A percentile compares a stretch with the other conserved stretches of the same genome.
phyloP scores from a whole-genome alignment of 2,329 filamentous ascomycete species.

The Aspergillus spinulosporus region DNA sequence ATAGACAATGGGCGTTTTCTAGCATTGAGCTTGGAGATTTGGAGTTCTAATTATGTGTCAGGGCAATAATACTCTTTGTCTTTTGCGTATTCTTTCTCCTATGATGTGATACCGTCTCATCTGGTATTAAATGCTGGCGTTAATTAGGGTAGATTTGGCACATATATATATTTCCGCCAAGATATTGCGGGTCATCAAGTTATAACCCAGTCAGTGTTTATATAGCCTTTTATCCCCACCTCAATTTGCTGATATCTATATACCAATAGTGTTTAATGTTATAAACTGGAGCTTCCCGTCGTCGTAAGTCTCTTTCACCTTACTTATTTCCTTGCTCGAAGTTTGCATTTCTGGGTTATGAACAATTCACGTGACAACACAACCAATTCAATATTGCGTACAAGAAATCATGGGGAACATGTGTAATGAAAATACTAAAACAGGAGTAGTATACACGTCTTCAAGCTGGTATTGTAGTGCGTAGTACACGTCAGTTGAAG shows the following conservation, averaged over 20 bases:
- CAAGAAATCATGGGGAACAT: background rate
- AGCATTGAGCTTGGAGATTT: conserved; percentile 13
- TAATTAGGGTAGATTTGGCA: conserved; percentile 8
- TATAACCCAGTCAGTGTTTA: background rate
- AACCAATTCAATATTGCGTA: background rate
- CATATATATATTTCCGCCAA: conserved; percentile 9
- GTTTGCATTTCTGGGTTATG: background rate
- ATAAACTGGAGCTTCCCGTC: no score
- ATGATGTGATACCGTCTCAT: background rate
- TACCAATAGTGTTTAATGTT: no score
- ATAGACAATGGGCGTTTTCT: conserved; percentile 2
- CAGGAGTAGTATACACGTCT: conserved; percentile 21
- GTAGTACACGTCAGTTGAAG: conserved; percentile 9
- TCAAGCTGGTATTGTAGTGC: background rate
- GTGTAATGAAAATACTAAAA: conserved; percentile 19
- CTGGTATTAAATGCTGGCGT: background rate
- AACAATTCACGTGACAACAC: background rate
- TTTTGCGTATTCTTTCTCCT: conserved; percentile 7
- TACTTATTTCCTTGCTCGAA: background rate
- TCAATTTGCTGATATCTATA: no score
- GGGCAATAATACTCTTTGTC: background rate
- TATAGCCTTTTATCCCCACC: no score
- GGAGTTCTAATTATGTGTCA: conserved; percentile 10
- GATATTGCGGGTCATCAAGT: background rate
- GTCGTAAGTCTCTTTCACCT: no score